These are phyloP conservation scores for Phytophthora foliorum DNA, from an alignment of 352 stramenopile species.

Conservation along the genomic window DNA sequence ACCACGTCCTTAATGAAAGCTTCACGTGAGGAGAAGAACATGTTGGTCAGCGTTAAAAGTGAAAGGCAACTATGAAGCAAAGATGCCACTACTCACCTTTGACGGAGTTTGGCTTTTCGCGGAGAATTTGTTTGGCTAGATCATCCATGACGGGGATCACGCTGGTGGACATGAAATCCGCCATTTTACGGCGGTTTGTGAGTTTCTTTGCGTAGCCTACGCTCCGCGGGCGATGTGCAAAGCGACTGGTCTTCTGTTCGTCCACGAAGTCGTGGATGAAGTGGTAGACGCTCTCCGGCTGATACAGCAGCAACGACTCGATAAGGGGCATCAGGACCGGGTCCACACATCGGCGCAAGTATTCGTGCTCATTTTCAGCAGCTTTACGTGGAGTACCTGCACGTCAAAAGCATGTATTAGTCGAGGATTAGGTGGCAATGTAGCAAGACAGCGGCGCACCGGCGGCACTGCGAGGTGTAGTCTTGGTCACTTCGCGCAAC, in stretches of 20 bases:
- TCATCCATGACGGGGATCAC: conserved; percentile 90
- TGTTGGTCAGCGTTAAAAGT: not conserved
- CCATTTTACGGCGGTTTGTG: conserved; percentile 78
- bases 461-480: conserved; percentile 25
- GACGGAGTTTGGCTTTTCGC: conserved; percentile 74
- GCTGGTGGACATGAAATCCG: conserved; percentile 86
- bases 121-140: conserved; percentile 81
- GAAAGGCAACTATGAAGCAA: not conserved
- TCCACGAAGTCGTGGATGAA: conserved; percentile 88
- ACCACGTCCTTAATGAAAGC: conserved; percentile 77
- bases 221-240: conserved; percentile 33
- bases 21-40: conserved; percentile 14
- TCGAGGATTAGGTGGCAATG: not conserved
- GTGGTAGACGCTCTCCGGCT: conserved; percentile 83
- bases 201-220: conserved; percentile 76
- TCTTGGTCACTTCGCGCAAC: conserved; percentile 43
- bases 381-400: conserved; percentile 34
- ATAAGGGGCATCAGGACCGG: conserved; percentile 88
- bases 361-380: conserved; percentile 79
- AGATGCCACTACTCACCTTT: conserved; percentile 42
- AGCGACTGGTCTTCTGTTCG: conserved; percentile 57
- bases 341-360: conserved; percentile 79
- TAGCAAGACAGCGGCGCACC: conserved; percentile 17
- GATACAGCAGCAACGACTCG: conserved; percentile 80
- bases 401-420: not conserved